Evolutionary conservation across 345 rosid genomes (phyloP), one percentile per base, ranked within the genome.

Genomic region (Balakata baccata): DNA sequence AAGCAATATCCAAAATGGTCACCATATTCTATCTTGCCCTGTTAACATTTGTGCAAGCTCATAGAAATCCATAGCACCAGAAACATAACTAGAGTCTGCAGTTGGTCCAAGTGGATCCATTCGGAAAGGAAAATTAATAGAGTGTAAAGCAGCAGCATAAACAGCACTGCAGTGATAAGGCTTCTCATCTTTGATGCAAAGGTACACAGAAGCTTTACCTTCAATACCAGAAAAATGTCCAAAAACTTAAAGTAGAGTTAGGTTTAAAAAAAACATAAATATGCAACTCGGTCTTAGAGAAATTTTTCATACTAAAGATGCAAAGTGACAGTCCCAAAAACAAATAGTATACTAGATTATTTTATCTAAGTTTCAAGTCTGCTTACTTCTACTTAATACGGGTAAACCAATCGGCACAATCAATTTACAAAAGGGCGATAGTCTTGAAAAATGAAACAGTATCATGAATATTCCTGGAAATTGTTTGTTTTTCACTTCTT

Each of bases 391-490:
- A 38, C 85, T 86, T 81, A 90, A 81, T 23, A 69, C 86, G 63
- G 98, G 98, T 76, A 92, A 81, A 81, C 98, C 99, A 67, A 91
- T 74, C 0, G 98, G 98, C 74, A 89, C 89, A 63, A 88, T 85
- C 82, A 92, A 79, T 82, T 87, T 86, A 78, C 89, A 87, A 49
- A 80, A 85, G 74, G 94, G 77, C 17, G 92, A 85, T 65, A 95
- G 83, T 74, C 85, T 88, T 69, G 94, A 85, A 81, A 81, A 95
- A 90, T 68, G 97, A 90, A 70, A 95, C 78, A 1, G 97, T 88
- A 75, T 95, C 97, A 66, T 92, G 97, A 83, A 95, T 86, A 75
- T 81, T 81, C 77, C 83, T 82, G 56, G 86, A 84, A 56, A 89
- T 79, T 7, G 78, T 84, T 76, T 83, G 88, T 76, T 84, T 88